Base-by-base conservation (phyloP, 129 eudicot genomes). In the Silybum marianum region DNA sequence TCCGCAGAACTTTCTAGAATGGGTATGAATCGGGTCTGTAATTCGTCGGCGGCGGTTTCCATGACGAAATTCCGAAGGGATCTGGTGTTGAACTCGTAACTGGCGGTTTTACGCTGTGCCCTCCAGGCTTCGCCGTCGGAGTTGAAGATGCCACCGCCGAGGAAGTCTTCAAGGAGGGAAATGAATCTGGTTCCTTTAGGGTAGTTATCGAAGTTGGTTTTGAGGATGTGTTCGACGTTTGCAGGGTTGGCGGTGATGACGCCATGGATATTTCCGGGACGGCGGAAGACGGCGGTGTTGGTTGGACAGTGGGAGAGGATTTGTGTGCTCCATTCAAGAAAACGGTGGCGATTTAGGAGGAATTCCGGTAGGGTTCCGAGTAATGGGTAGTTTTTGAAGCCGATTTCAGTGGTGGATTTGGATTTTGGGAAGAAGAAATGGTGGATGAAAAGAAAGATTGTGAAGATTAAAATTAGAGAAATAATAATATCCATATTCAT, bases 101-200 rank as follows among this genome's bases (percentile, higher is more conserved):
- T 91, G 2, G 97, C 97, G 3, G 93, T 91, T 77, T 92, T 94
- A 0, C 98, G 88, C 63, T 94, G 98, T 0, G 77, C 38, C 38
- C 69, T 84, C 98, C 98, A 94, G 0, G 73, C 3, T 7, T 87
- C 82, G 2, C 90, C 98, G 68, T 94, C 98, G 22, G 89, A n/a
- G 81, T 94, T 94, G 87, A 94, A 91, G 63, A 94, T 91, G 1
- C 98, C 97, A 0, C 21, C 72, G 28, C 98, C 98, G 2, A 94
- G 85, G 69, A 94, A 92, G 63, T 94, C 98, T 65, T 86, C 71
- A 1, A 94, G 90, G 25, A 90, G 87, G 26, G 85, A 36, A 2
- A 73, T 84, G 69, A 94, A 94, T 2, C 88, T 82, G 42, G 84
- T 21, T 86, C 97, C 97, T 88, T 94, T 94, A 0, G 98, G 98